These are phyloP conservation scores for Cercospora beticola DNA, from an alignment of 2,329 filamentous ascomycete species.

Conservation along the genomic window DNA sequence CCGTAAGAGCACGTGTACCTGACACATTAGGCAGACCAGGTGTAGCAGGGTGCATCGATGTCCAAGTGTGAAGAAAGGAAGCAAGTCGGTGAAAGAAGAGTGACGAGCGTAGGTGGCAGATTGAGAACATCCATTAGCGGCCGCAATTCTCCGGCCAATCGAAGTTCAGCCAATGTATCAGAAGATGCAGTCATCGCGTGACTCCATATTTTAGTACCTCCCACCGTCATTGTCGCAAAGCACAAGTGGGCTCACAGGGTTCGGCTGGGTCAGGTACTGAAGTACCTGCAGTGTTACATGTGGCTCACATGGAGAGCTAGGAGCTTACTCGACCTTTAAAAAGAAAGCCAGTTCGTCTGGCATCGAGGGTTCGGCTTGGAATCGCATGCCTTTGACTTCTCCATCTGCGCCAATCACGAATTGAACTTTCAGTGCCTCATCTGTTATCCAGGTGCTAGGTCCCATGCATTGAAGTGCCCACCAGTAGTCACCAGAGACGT, in stretches of 20 bases:
- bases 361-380: conserved; percentile 13
- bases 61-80: conserved; percentile 4
- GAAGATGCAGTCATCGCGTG: neutral
- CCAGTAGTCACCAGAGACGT: conserved; percentile 20
- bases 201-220: neutral
- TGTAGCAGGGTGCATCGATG: neutral
- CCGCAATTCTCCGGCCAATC: neutral
- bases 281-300: neutral
- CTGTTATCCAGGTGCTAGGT: conserved; percentile 14
- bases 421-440: conserved; percentile 15
- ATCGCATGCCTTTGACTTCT: conserved; percentile 17
- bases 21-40: neutral
- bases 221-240: neutral
- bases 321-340: conserved; percentile 13
- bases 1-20: neutral
- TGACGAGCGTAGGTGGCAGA: neutral
- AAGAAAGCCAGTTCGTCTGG: conserved; percentile 17
- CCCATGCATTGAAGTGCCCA: conserved; percentile 12
- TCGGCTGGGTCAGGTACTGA: neutral
- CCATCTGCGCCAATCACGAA: conserved; percentile 14
- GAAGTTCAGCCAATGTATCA: neutral
- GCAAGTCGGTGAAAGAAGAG: conserved; percentile 2
- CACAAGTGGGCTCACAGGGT: neutral
- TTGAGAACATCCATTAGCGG: neutral
- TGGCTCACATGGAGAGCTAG: neutral